phyloP scores from a whole-genome alignment of 768 basidiomycete genomes.

The Amanita fuliginea region DNA sequence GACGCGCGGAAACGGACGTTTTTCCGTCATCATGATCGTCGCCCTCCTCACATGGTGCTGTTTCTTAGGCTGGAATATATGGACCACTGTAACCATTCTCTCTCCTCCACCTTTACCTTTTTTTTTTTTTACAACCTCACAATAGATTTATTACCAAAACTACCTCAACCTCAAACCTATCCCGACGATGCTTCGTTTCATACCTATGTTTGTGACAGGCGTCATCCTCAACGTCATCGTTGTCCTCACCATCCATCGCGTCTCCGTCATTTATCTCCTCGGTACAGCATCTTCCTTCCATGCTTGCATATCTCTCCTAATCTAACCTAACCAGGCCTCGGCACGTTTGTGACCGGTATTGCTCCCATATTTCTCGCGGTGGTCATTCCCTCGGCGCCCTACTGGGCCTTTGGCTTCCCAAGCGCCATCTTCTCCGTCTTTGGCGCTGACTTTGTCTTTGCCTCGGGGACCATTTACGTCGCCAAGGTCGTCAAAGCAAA shows the following conservation, averaged over 20 bases:
- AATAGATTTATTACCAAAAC: conserved; percentile 62
- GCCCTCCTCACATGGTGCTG: conserved; percentile 49
- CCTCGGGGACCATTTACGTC: conserved; percentile 64
- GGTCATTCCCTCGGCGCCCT: conserved; percentile 43
- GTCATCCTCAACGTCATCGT: conserved; percentile 54
- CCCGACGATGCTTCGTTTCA: conserved; percentile 48
- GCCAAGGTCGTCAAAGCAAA: conserved; percentile 54
- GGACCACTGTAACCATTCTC: conserved; percentile 13
- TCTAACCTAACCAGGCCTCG: conserved; percentile 16
- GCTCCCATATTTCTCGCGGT: conserved; percentile 61
- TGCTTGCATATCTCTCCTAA: neutral
- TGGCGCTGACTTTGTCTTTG: conserved; percentile 71
- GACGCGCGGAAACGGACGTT: conserved; percentile 42
- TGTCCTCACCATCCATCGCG: conserved; percentile 41
- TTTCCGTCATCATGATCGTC: conserved; percentile 45
- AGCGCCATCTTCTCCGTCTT: conserved; percentile 53
- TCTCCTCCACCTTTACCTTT: neutral
- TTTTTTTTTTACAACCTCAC: neutral
- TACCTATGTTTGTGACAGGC: conserved; percentile 66
- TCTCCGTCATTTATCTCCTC: conserved; percentile 46
- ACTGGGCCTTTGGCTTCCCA: conserved; percentile 73
- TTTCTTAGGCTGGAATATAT: conserved; percentile 40
- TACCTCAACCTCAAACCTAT: conserved; percentile 46
- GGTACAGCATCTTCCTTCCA: conserved; percentile 25
- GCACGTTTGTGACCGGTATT: conserved; percentile 44